A percentile compares a stretch with the other conserved stretches of the same genome.
These are phyloP conservation scores for Metschnikowia kofuensis DNA, from an alignment of 805 yeast species.

Conservation along the genomic window DNA sequence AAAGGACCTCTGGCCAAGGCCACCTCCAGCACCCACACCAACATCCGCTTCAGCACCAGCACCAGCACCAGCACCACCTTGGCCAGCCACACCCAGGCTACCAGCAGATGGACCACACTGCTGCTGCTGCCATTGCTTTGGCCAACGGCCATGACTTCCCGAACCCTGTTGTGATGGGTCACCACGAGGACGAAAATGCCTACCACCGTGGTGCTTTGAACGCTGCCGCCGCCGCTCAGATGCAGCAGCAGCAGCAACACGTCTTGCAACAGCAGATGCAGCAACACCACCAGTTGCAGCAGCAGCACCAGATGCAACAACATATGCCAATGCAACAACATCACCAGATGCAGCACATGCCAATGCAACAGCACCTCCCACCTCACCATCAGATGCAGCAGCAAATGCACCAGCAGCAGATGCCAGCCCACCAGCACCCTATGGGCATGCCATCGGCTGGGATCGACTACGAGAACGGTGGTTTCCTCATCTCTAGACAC, in stretches of 20 bases:
- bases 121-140: conserved; percentile 23
- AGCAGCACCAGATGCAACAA: conserved; percentile 17
- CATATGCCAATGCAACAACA: conserved; percentile 7
- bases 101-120: conserved; percentile 21
- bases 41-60: conserved; percentile 17
- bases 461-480: conserved; percentile 21
- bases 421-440: conserved; percentile 20
- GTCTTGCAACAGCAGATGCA: conserved; percentile 18
- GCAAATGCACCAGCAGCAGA: conserved; percentile 20
- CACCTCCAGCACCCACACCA: conserved; percentile 11
- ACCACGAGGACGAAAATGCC: conserved; percentile 18
- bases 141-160: conserved; percentile 20
- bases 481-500: conserved; percentile 19
- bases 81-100: conserved; percentile 19
- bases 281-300: conserved; percentile 18
- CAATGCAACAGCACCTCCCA: conserved; percentile 17
- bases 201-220: conserved; percentile 19
- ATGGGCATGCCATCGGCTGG: conserved; percentile 19
- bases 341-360: conserved; percentile 18
- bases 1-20: conserved; percentile 15
- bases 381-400: conserved; percentile 21
- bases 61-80: conserved; percentile 16
- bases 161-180: conserved; percentile 21
- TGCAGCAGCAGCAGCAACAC: conserved; percentile 19
- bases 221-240: conserved; percentile 19